Conservation (phyloP, 306 rosid species). For the Neltuma alba region DNA sequence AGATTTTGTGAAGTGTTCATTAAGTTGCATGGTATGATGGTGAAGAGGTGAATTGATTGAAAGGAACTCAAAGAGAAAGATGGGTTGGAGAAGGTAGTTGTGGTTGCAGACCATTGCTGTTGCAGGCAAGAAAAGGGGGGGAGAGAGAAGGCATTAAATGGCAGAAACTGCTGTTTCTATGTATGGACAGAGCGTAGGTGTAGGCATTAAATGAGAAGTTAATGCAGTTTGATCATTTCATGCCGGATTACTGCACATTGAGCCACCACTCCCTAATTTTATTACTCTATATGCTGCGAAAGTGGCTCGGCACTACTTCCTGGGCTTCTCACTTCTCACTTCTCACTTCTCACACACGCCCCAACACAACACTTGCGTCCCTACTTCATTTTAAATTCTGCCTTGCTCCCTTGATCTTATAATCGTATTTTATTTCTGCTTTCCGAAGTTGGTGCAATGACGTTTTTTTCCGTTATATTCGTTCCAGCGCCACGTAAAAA, state of each 20-base stretch:
- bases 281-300: background rate
- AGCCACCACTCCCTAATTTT: conserved; percentile 30
- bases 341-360: background rate
- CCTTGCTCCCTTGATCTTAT: background rate
- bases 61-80: conserved; percentile 14
- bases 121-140: conserved; percentile 32
- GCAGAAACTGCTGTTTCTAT: conserved; percentile 59
- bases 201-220: conserved; percentile 70
- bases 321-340: background rate
- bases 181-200: conserved; percentile 57
- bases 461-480: background rate
- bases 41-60: conserved; percentile 31
- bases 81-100: conserved; percentile 42
- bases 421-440: background rate
- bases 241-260: conserved; percentile 47
- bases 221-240: conserved; percentile 72
- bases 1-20: conserved; percentile 9
- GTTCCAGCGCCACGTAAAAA: background rate
- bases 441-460: background rate
- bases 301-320: background rate
- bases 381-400: conserved; percentile 18
- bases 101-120: conserved; percentile 39
- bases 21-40: conserved; percentile 19
- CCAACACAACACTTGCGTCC: conserved; percentile 10
- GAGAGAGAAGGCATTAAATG: conserved; percentile 50